These are phyloP conservation scores for Moesziomyces sp. DNA, from an alignment of 1,284 basidiomycete genomes.

Conservation along the genomic window DNA sequence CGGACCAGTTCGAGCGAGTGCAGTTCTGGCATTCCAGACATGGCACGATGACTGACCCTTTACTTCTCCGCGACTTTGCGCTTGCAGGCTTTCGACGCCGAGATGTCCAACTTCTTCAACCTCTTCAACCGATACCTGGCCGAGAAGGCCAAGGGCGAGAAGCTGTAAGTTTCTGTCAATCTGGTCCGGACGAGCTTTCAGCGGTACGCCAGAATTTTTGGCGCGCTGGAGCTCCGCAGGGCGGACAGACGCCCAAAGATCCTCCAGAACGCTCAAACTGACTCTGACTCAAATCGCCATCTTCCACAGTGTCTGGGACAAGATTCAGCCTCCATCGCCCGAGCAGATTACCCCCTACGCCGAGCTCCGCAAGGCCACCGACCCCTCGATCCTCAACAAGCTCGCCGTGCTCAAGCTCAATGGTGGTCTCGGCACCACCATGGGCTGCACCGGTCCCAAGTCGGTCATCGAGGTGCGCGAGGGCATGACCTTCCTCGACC, in stretches of 20 bases:
- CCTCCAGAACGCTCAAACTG: background rate
- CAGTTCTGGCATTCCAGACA: too few relatives aligned
- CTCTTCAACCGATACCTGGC: conserved; percentile 98
- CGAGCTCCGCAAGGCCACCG: conserved; percentile 71
- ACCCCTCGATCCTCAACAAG: conserved; percentile 67
- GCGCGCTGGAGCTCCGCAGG: background rate
- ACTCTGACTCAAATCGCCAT: background rate
- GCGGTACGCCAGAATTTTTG: background rate
- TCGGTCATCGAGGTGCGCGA: conserved; percentile 72
- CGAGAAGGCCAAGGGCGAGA: conserved; percentile 92
- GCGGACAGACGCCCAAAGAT: too few relatives aligned
- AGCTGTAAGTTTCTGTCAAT: conserved; percentile 76
- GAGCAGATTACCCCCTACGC: conserved; percentile 93
- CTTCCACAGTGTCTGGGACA: conserved; percentile 87
- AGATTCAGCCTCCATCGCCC: conserved; percentile 90
- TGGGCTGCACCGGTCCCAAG: conserved; percentile 82
- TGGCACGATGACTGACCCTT: background rate
- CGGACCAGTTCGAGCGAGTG: background rate
- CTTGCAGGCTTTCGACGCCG: conserved; percentile 87
- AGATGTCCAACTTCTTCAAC: conserved; percentile 99
- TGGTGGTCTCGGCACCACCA: conserved; percentile 96
- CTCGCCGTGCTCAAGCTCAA: conserved; percentile 99
- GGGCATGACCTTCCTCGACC: conserved; percentile 98
- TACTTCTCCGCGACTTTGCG: background rate
- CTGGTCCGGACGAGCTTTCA: background rate